A percentile compares a stretch with the other conserved stretches of the same genome.
phyloP scores from a whole-genome alignment of 2,329 filamentous ascomycete genomes.

The Didymella segeticola region DNA sequence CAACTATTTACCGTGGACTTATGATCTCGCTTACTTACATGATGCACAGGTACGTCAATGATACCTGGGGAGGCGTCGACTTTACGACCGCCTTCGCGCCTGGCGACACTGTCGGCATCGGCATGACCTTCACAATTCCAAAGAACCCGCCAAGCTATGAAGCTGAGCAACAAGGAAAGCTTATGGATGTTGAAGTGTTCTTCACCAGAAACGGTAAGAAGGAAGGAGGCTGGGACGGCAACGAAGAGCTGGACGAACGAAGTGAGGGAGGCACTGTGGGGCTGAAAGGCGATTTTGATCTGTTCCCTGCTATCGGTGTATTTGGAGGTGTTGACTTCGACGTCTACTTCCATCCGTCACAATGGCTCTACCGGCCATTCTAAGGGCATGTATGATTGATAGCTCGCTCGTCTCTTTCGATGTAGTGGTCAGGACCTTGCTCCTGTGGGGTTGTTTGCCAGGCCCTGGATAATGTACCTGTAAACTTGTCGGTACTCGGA shows the following conservation, averaged over 20 bases:
- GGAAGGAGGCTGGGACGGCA: constrained; percentile 71
- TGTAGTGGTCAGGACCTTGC: constrained; percentile 23
- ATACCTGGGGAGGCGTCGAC: constrained; percentile 73
- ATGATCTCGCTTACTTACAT: too few relatives aligned
- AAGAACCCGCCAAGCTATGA: constrained; percentile 46
- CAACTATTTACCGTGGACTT: too few relatives aligned
- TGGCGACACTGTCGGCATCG: constrained; percentile 73
- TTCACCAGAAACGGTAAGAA: constrained; percentile 71
- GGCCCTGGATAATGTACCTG: constrained; percentile 18
- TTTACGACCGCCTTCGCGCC: constrained; percentile 70
- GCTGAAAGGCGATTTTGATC: constrained; percentile 73
- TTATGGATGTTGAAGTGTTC: constrained; percentile 66
- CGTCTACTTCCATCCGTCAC: constrained; percentile 65
- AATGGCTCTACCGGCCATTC: constrained; percentile 61
- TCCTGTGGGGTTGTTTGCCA: constrained; percentile 10
- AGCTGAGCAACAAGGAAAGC: constrained; percentile 27
- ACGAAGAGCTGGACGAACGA: constrained; percentile 74
- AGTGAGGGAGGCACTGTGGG: constrained; percentile 68
- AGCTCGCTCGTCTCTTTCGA: constrained; percentile 28
- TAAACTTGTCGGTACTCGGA: constrained; percentile 2
- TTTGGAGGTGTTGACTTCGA: constrained; percentile 74
- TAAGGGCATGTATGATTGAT: neutral
- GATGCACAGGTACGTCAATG: constrained; percentile 68
- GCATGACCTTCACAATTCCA: constrained; percentile 66
- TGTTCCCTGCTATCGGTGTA: constrained; percentile 74